Evolutionary conservation across 306 rosid genomes (phyloP).

Genomic region (Alnus glutinosa): DNA sequence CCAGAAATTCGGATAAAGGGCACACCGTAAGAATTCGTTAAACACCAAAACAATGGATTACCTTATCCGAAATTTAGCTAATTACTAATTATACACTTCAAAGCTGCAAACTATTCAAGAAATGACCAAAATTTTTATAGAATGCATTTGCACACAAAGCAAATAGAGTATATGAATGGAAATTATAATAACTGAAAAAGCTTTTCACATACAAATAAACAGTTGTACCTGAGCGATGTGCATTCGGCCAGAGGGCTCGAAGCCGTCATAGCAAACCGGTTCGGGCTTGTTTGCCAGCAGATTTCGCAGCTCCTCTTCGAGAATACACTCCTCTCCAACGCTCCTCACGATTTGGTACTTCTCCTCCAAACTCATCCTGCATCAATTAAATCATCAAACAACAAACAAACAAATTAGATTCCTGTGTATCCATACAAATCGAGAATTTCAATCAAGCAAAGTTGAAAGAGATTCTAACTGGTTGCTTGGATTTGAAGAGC

Average conservation of each 20-base stretch:
- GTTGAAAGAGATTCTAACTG: slow-evolving; percentile 26
- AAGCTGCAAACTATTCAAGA: not conserved
- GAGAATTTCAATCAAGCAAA: not conserved
- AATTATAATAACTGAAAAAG: not conserved
- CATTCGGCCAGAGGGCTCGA: slow-evolving; percentile 94
- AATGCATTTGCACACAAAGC: not conserved
- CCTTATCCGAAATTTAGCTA: not conserved
- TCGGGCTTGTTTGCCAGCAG: slow-evolving; percentile 66
- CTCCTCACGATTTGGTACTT: slow-evolving; percentile 59
- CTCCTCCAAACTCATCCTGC: slow-evolving; percentile 54
- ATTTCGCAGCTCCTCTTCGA: slow-evolving; percentile 73
- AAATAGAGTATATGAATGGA: not conserved
- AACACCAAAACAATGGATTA: not conserved
- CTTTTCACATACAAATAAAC: not conserved
- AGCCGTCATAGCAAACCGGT: slow-evolving; percentile 84
- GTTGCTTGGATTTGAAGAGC: slow-evolving; percentile 34
- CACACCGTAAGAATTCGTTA: not conserved
- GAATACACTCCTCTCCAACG: slow-evolving; percentile 90
- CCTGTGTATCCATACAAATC: not conserved
- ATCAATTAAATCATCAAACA: not conserved
- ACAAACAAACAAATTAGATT: not conserved
- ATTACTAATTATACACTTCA: no score
- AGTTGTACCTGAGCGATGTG: slow-evolving; percentile 84
- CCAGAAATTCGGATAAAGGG: not conserved
- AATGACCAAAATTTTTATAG: not conserved